A percentile compares a stretch with the other conserved stretches of the same genome.
phyloP scores from a whole-genome alignment of 2,329 filamentous ascomycete genomes.

The Thermoascus crustaceus region DNA sequence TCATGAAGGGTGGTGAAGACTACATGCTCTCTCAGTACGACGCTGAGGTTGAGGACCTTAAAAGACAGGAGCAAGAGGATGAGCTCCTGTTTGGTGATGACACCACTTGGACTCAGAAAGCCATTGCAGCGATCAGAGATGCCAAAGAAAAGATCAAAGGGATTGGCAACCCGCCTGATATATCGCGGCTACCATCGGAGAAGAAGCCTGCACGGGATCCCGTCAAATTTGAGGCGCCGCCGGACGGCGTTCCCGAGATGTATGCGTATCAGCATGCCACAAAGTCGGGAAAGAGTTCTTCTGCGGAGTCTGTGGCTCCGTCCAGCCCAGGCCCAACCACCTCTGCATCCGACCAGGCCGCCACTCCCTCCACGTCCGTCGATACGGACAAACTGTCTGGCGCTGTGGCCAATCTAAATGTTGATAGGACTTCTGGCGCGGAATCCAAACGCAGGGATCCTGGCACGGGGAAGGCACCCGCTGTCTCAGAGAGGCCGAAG shows the following conservation, averaged over 20 bases:
- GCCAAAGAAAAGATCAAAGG: conserved; percentile 67
- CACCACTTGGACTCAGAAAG: conserved; percentile 83
- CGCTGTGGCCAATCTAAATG: conserved; percentile 15
- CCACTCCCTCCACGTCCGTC: conserved; percentile 11
- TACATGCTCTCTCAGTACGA: conserved; percentile 82
- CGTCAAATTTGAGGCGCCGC: conserved; percentile 41
- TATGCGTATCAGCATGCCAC: conserved; percentile 42
- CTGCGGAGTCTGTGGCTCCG: conserved; percentile 15
- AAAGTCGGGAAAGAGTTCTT: conserved; percentile 36
- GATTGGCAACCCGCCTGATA: conserved; percentile 56
- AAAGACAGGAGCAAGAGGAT: conserved; percentile 75
- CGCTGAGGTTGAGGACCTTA: conserved; percentile 65
- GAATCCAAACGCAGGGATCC: conserved; percentile 20
- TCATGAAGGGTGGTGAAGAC: conserved; percentile 86
- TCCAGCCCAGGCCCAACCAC: conserved; percentile 7
- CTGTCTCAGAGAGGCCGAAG: conserved; percentile 13
- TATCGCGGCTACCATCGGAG: conserved; percentile 43
- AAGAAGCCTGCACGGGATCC: conserved; percentile 41
- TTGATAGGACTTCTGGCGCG: conserved; percentile 10
- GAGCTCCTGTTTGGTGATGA: conserved; percentile 88
- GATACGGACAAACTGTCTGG: conserved; percentile 17
- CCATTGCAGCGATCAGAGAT: conserved; percentile 63
- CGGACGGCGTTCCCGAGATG: conserved; percentile 44
- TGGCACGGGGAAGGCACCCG: conserved; percentile 3
- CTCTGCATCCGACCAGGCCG: neutral